Base-by-base conservation (phyloP, 2,329 filamentous ascomycete genomes). In the Lachnellula subtilissima region DNA sequence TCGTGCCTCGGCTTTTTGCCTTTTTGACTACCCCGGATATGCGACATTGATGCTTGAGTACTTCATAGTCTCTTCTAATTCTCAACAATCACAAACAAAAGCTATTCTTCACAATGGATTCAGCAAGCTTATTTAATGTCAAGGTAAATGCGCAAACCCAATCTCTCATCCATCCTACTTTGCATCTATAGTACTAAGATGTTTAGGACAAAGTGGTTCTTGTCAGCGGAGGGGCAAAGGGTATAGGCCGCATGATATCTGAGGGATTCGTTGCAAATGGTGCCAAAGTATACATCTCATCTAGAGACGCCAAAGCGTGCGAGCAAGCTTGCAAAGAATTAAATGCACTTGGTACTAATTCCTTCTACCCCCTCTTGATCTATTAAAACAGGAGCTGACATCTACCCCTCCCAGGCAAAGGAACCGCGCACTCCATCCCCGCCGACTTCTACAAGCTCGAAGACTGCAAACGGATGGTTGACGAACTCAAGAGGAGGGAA, bases 231-330 rank as follows among this genome's bases (percentile, higher is more conserved):
- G 78, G 79, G 52, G 79, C 77, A 47, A 81, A 85, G 67, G 84
- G 84, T 61, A 82, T 87, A 60, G 85, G 85, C 15, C 80, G 80
- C 57, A 87, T 87, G 84, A 87, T 88, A 60, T 80, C 82, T 35
- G 75, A 83, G 55, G 85, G 83, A 55, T 87, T 85, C 71, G 76
- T 86, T n/a, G 69, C 75, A 55, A 86, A 85, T 70, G 83, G 84
- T 55, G 80, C 81, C 56, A 86, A 81, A 60, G 86, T 89, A 5
- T 89, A 88, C 74, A 85, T 90, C 60, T 84, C 83, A 5, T 86
- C 83, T 5, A 78, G 83, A 23, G 85, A 87, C 35, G 83, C 82
- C 15, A 83, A 81, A 45, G 74, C 76, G 25, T 84, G 84, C 71
- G 74, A 77, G 65, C 75, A 86, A 48, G 81, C 85, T 17, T 79